These are phyloP conservation scores for Magnusiomyces paraingens DNA, from an alignment of 1,139 yeast genomes.

Conservation along the genomic window DNA sequence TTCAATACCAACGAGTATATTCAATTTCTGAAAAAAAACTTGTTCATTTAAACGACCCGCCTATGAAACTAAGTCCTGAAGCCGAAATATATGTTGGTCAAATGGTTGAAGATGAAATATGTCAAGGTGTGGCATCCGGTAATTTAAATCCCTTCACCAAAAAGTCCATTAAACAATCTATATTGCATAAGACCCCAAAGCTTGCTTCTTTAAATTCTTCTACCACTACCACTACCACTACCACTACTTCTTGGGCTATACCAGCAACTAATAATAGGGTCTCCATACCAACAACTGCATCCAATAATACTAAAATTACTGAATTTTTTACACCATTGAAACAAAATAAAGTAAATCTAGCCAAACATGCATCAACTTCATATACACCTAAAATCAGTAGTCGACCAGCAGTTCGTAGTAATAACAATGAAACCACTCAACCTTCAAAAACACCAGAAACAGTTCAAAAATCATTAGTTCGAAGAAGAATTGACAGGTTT, in stretches of 20 bases:
- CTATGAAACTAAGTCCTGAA: slow-evolving; percentile 29
- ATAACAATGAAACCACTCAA: too few species aligned
- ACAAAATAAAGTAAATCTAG: background rate
- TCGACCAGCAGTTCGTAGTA: background rate
- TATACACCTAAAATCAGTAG: background rate
- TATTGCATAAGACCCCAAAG: too few species aligned
- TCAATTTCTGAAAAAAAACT: slow-evolving; percentile 50
- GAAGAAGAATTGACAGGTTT: background rate
- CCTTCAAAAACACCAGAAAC: background rate
- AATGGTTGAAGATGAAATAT: slow-evolving; percentile 40
- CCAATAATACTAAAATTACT: background rate
- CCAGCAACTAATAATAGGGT: background rate
- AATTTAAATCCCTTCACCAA: slow-evolving; percentile 60
- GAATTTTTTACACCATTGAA: background rate
- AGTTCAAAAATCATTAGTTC: background rate
- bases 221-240: too few species aligned
- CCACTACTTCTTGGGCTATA: too few species aligned
- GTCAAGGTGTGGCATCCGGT: slow-evolving; percentile 56
- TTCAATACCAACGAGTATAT: slow-evolving; percentile 80
- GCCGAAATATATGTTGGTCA: slow-evolving; percentile 61
- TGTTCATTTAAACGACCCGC: slow-evolving; percentile 54
- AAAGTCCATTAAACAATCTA: slow-evolving; percentile 20
- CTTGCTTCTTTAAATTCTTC: background rate
- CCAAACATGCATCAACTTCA: background rate
- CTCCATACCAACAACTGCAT: background rate